phyloP scores from a whole-genome alignment of 371 early-diverging fungal species.

The Mortierella sp. region DNA sequence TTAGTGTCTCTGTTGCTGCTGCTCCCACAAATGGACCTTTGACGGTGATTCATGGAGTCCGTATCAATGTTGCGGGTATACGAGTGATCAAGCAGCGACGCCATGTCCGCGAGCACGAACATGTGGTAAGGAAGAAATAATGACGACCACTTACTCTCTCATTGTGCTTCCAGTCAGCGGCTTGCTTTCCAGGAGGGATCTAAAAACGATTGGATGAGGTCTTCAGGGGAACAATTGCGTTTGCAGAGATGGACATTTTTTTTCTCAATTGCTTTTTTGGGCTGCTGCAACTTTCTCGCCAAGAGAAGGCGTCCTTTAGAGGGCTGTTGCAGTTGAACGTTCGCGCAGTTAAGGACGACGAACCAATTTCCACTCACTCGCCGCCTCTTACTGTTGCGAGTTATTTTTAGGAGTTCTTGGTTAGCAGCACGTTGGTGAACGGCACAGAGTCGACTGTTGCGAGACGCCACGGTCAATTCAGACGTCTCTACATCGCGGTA shows the following conservation, averaged over 20 bases:
- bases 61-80: conserved; percentile 52
- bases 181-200: background rate
- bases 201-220: background rate
- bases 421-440: conserved; percentile 30
- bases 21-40: conserved; percentile 11
- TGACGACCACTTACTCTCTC: background rate
- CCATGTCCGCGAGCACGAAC: conserved; percentile 55
- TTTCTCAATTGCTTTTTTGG: background rate
- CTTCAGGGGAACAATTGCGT: background rate
- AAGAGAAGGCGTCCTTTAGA: background rate
- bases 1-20: background rate
- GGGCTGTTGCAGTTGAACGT: background rate
- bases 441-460: conserved; percentile 44
- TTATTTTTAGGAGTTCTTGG: conserved; percentile 34
- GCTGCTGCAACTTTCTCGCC: background rate
- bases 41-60: conserved; percentile 32
- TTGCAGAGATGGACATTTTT: background rate
- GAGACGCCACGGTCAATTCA: conserved; percentile 39
- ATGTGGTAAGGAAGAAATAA: conserved; percentile 32
- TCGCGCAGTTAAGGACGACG: background rate
- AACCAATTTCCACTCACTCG: background rate
- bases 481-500: conserved; percentile 40
- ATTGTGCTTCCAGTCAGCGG: background rate
- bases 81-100: conserved; percentile 38
- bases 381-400: background rate